These are phyloP conservation scores for Backusella morwellensis DNA, from an alignment of 192 early-diverging fungal genomes.

Conservation along the genomic window DNA sequence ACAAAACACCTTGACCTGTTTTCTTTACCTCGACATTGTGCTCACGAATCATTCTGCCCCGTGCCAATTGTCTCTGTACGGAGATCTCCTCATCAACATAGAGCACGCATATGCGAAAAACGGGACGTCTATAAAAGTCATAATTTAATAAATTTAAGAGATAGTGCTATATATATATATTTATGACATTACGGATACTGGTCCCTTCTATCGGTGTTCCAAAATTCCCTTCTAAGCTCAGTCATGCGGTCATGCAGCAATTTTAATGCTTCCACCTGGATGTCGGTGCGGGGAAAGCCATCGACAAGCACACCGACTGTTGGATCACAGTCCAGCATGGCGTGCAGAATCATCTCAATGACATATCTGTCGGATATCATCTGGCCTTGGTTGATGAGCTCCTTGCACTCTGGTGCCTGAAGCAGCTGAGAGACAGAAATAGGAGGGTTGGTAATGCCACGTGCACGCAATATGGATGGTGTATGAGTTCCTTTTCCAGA, in stretches of 20 bases:
- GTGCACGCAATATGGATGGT: slow-evolving; percentile 48
- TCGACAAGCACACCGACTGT: slow-evolving; percentile 53
- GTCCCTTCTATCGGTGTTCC: slow-evolving; percentile 47
- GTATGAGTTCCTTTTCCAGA: slow-evolving; percentile 60
- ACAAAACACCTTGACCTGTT: slow-evolving; percentile 50
- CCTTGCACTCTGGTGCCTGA: slow-evolving; percentile 53
- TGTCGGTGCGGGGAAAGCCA: slow-evolving; percentile 58
- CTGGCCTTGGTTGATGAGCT: slow-evolving; percentile 53
- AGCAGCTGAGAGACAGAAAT: slow-evolving; percentile 54
- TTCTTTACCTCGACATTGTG: slow-evolving; percentile 48
- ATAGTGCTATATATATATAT: too few species aligned
- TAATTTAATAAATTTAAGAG: neutral
- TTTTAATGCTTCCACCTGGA: slow-evolving; percentile 54
- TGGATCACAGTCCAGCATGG: slow-evolving; percentile 49
- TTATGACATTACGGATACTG: slow-evolving; percentile 40
- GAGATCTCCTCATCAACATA: slow-evolving; percentile 61
- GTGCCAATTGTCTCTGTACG: slow-evolving; percentile 45
- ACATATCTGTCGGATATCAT: slow-evolving; percentile 58
- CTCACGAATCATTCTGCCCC: slow-evolving; percentile 48
- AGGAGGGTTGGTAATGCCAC: slow-evolving; percentile 57
- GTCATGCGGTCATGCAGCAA: slow-evolving; percentile 55
- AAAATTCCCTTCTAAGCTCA: slow-evolving; percentile 48
- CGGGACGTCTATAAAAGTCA: slow-evolving; percentile 38
- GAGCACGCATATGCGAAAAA: slow-evolving; percentile 54
- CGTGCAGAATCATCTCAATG: slow-evolving; percentile 48